Conservation (phyloP, 257 asterid genomes). For the Fraxinus quadrangulata region DNA sequence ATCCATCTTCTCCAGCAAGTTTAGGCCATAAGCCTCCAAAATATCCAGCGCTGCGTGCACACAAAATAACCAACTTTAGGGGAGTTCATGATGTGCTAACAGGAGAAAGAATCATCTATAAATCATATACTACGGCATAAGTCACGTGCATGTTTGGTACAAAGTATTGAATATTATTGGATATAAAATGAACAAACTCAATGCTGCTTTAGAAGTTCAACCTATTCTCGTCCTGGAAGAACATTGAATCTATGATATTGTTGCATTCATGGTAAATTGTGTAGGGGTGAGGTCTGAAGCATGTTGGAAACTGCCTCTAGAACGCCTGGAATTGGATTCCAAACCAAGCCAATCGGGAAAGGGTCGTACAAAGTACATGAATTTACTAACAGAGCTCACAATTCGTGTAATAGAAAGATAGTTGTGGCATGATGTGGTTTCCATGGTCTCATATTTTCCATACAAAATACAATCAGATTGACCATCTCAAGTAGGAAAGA, state of each 20-base stretch:
- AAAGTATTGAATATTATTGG: not conserved
- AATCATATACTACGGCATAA: not conserved
- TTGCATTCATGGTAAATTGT: not conserved
- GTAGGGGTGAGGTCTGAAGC: not conserved
- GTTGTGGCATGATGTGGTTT: not conserved
- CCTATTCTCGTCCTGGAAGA: not conserved
- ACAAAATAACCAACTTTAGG: not conserved
- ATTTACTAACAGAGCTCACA: not conserved
- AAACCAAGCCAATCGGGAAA: not conserved
- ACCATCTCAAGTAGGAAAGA: not conserved
- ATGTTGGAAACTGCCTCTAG: not conserved
- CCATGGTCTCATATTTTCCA: not conserved
- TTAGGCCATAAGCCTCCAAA: conserved; percentile 78
- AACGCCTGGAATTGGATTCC: not conserved
- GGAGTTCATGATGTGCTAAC: not conserved
- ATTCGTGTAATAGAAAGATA: too few species aligned
- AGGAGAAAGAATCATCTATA: not conserved
- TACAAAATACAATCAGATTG: not conserved
- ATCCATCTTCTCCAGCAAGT: conserved; percentile 69
- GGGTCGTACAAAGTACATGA: not conserved
- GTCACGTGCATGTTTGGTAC: too few species aligned
- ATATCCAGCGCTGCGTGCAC: conserved; percentile 65
- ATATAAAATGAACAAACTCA: too few species aligned
- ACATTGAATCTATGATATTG: not conserved
- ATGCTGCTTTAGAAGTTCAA: not conserved